Evolutionary conservation across 2,329 filamentous ascomycete genomes (phyloP).

Genomic region (Nannizzia gypsea): DNA sequence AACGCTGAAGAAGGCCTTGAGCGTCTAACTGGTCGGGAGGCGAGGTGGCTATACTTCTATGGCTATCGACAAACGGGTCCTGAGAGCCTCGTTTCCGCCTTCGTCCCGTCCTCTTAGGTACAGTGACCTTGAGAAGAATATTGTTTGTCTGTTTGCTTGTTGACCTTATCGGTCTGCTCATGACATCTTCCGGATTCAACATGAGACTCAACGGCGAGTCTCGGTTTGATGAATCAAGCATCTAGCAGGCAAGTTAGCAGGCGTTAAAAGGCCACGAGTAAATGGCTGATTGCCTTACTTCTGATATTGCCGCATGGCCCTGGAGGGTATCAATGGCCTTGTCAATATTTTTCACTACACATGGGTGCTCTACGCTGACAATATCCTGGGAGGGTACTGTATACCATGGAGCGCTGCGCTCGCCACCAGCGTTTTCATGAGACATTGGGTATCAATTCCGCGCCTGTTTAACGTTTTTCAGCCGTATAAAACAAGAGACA

Average conservation of each 20-base stretch:
- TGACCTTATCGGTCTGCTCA: conserved; percentile 66
- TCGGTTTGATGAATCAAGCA: conserved; percentile 34
- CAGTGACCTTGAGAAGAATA: conserved; percentile 70
- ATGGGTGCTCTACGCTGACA: conserved; percentile 55
- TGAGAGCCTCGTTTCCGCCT: conserved; percentile 71
- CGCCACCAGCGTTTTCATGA: not conserved
- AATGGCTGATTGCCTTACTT: conserved; percentile 39
- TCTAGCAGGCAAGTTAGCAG: conserved; percentile 23
- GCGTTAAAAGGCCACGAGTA: not conserved
- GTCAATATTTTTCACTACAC: conserved; percentile 52
- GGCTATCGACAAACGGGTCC: conserved; percentile 47
- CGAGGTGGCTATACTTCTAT: conserved; percentile 22
- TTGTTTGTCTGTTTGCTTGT: conserved; percentile 67
- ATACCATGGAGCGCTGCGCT: conserved; percentile 36
- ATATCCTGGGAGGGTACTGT: conserved; percentile 42
- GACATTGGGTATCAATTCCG: not conserved
- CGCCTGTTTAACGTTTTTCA: not conserved
- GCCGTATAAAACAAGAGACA: not conserved
- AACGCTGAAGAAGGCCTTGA: conserved; percentile 45
- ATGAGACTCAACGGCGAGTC: conserved; percentile 53
- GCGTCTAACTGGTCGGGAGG: conserved; percentile 36
- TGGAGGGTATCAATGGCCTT: conserved; percentile 53
- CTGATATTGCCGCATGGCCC: conserved; percentile 42
- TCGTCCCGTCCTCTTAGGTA: conserved; percentile 75
- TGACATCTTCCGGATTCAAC: conserved; percentile 66